These are phyloP conservation scores for Pythium brassicae DNA, from an alignment of 352 stramenopile species.

Conservation along the genomic window DNA sequence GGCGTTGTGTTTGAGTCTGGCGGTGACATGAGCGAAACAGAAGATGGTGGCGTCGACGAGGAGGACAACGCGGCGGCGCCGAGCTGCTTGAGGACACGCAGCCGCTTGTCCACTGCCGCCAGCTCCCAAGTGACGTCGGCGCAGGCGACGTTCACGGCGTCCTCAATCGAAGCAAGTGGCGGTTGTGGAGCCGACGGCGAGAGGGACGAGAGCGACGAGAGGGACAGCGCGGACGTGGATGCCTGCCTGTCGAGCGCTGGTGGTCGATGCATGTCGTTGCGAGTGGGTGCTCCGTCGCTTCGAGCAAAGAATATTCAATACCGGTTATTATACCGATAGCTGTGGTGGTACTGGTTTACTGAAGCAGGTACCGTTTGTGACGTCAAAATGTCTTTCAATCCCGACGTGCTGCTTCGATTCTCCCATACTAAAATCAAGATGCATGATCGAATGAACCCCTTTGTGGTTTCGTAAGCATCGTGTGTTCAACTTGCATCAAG, in stretches of 20 bases:
- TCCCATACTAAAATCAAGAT: not conserved
- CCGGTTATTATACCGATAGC: too few species aligned
- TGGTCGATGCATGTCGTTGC: not conserved
- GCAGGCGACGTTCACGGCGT: constrained; percentile 29
- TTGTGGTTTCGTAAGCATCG: not conserved
- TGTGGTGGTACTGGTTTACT: too few species aligned
- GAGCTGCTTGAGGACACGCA: constrained; percentile 22
- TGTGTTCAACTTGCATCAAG: constrained; percentile 1
- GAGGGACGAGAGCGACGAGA: constrained; percentile 15
- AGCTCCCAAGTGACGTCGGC: constrained; percentile 39
- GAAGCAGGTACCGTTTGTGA: not conserved
- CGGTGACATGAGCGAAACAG: not conserved
- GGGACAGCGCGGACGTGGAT: constrained; percentile 10
- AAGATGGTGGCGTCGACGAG: too few species aligned
- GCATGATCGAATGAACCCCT: not conserved
- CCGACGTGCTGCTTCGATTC: not conserved
- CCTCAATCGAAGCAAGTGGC: not conserved
- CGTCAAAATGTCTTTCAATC: not conserved
- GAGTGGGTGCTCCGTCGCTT: too few species aligned
- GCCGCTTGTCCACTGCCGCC: constrained; percentile 27
- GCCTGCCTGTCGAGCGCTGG: not conserved
- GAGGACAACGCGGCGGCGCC: not conserved
- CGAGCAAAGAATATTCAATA: too few species aligned
- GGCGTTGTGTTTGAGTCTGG: not conserved
- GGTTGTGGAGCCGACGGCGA: not conserved